Conservation (phyloP, 805 yeast genomes). For the Candida sakaeoensis region DNA sequence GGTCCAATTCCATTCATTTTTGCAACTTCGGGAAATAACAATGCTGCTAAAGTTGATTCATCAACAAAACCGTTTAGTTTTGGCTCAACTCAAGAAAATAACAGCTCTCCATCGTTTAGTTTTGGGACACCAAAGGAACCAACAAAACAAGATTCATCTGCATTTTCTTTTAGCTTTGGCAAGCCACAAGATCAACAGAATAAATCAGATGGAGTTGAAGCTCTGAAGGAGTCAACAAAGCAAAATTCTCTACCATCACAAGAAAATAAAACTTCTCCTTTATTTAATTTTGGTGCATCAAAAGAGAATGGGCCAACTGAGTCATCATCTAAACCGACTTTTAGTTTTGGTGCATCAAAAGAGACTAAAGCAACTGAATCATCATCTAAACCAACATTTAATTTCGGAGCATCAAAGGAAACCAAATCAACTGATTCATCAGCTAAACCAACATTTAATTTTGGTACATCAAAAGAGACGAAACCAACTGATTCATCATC, state of each 20-base stretch:
- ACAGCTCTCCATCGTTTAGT: background rate
- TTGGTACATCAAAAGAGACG: slow-evolving; percentile 5
- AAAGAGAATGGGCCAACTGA: too few relatives aligned
- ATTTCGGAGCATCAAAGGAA: slow-evolving; percentile 4
- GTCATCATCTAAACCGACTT: too few relatives aligned
- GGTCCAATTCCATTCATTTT: background rate
- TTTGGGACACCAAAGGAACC: background rate
- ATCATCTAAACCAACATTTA: slow-evolving; percentile 2
- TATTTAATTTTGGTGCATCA: slow-evolving; percentile 11
- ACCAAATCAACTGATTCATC: too few relatives aligned
- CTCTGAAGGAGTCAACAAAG: slow-evolving; percentile 6
- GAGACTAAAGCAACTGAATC: background rate
- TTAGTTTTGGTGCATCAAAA: slow-evolving; percentile 5
- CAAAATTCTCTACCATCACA: slow-evolving; percentile 8
- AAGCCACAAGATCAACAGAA: background rate
- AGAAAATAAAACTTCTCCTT: background rate
- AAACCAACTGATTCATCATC: too few relatives aligned
- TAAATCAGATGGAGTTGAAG: slow-evolving; percentile 13
- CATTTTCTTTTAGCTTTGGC: background rate
- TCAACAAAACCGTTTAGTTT: slow-evolving; percentile 2
- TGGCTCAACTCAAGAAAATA: background rate
- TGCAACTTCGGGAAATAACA: background rate
- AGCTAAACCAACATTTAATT: slow-evolving; percentile 5
- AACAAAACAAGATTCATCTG: background rate
- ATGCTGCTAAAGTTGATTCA: too few relatives aligned